A percentile compares a stretch with the other conserved stretches of the same genome.
These are phyloP conservation scores for Stygiomarasmius scandens DNA, from an alignment of 1,284 basidiomycete genomes.

Conservation along the genomic window DNA sequence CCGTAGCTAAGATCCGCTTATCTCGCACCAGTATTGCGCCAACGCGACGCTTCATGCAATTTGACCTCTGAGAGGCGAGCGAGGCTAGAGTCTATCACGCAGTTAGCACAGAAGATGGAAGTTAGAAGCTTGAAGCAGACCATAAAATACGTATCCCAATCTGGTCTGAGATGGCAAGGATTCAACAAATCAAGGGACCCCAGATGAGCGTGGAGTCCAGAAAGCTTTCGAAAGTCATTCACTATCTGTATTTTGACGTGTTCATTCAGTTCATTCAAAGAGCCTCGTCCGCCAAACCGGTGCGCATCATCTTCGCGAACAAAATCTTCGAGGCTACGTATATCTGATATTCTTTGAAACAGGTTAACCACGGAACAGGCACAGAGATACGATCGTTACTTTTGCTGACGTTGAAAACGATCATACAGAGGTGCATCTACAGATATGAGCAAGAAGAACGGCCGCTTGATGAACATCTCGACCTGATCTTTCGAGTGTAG, in stretches of 20 bases:
- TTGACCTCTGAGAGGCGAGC: constrained; percentile 86
- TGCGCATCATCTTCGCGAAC: constrained; percentile 62
- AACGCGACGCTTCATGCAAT: constrained; percentile 97
- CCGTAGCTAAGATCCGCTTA: constrained; percentile 90
- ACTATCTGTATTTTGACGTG: constrained; percentile 67
- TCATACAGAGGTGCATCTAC: constrained; percentile 84
- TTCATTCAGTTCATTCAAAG: constrained; percentile 47
- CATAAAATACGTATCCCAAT: constrained; percentile 98
- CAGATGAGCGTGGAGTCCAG: constrained; percentile 65
- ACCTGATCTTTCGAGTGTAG: constrained; percentile 64
- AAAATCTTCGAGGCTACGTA: constrained; percentile 64
- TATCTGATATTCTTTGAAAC: background rate
- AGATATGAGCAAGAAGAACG: constrained; percentile 86
- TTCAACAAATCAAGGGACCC: constrained; percentile 71
- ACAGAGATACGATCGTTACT: constrained; percentile 38
- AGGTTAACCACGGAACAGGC: constrained; percentile 3
- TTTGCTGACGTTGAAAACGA: constrained; percentile 55
- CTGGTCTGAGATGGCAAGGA: constrained; percentile 76
- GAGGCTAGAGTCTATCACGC: constrained; percentile 74
- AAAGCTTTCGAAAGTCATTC: constrained; percentile 68
- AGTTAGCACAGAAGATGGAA: background rate
- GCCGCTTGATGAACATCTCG: constrained; percentile 79
- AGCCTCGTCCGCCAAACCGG: constrained; percentile 49
- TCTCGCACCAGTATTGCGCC: constrained; percentile 90
- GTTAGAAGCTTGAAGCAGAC: constrained; percentile 40